A percentile compares a stretch with the other conserved stretches of the same genome.
phyloP scores from a whole-genome alignment of 495 filamentous ascomycete genomes.

The Xylaria longipes region DNA sequence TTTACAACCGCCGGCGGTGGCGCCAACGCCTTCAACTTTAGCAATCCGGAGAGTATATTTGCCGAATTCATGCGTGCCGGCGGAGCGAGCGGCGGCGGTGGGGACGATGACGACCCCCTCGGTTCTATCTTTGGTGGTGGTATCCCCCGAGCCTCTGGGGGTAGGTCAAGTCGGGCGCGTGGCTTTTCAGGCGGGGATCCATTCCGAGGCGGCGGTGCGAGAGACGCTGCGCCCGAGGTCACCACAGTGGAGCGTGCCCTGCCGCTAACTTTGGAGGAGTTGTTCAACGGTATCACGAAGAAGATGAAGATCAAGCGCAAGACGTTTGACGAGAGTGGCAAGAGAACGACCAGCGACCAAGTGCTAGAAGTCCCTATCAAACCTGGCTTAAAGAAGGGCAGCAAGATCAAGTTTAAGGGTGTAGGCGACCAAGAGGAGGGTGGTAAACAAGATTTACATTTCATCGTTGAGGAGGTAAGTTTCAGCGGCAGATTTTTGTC shows the following conservation, averaged over 20 bases:
- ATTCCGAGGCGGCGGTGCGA: conserved; percentile 44
- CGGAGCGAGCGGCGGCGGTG: conserved; percentile 57
- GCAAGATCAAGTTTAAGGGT: conserved; percentile 96
- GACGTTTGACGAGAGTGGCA: conserved; percentile 84
- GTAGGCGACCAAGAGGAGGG: conserved; percentile 97
- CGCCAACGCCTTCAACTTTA: conserved; percentile 74
- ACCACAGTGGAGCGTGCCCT: conserved; percentile 88
- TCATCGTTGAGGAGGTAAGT: conserved; percentile 90
- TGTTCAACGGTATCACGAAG: conserved; percentile 84
- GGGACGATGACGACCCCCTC: conserved; percentile 40
- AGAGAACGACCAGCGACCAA: conserved; percentile 83
- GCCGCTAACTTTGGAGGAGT: conserved; percentile 81
- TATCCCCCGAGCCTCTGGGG: conserved; percentile 42
- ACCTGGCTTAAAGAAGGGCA: conserved; percentile 90
- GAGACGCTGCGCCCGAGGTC: conserved; percentile 78
- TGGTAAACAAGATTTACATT: conserved; percentile 94
- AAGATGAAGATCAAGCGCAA: conserved; percentile 98
- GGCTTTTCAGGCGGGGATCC: conserved; percentile 52
- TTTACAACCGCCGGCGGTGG: conserved; percentile 66
- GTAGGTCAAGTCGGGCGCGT: conserved; percentile 47
- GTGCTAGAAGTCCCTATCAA: conserved; percentile 94
- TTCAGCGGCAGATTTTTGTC: neutral
- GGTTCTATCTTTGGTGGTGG: conserved; percentile 41
- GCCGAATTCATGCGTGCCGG: conserved; percentile 72
- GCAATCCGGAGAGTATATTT: conserved; percentile 84